A percentile compares a stretch with the other conserved stretches of the same genome.
These are phyloP conservation scores for Verticillium nubilum DNA, from an alignment of 2,329 filamentous ascomycete genomes.

Conservation along the genomic window DNA sequence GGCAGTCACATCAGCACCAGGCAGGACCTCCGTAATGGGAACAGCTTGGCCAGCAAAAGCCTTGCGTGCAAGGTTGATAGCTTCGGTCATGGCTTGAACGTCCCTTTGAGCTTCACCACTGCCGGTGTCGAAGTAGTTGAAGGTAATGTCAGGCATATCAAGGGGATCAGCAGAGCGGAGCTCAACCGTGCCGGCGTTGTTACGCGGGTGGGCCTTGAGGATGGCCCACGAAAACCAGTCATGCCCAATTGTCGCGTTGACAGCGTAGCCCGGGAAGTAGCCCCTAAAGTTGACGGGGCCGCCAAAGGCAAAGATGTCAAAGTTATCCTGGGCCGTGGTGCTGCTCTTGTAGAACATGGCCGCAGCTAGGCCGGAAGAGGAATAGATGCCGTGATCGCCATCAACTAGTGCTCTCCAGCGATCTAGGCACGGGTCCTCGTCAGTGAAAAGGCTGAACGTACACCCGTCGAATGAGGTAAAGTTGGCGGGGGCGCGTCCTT, in stretches of 20 bases:
- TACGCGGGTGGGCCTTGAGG: constrained; percentile 59
- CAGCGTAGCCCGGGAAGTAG: constrained; percentile 31
- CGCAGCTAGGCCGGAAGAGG: constrained; percentile 15
- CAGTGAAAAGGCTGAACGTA: constrained; percentile 18
- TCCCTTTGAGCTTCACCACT: constrained; percentile 39
- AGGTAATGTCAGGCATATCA: constrained; percentile 57
- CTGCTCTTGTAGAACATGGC: constrained; percentile 23
- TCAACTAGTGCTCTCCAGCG: constrained; percentile 23
- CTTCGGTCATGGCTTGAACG: constrained; percentile 50
- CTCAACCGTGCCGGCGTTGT: constrained; percentile 55
- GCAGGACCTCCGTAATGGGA: constrained; percentile 12
- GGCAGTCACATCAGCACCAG: constrained; percentile 10
- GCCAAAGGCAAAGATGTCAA: constrained; percentile 29
- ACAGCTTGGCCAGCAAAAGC: constrained; percentile 25
- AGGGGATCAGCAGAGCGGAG: constrained; percentile 57
- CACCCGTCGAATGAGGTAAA: constrained; percentile 28
- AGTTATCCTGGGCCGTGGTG: constrained; percentile 15
- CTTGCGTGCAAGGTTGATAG: constrained; percentile 44
- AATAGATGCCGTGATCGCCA: constrained; percentile 33
- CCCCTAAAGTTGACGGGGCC: constrained; percentile 32
- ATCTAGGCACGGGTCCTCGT: constrained; percentile 26
- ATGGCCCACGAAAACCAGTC: constrained; percentile 41
- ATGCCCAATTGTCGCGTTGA: constrained; percentile 21
- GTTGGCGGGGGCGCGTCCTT: constrained; percentile 33
- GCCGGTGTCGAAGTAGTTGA: constrained; percentile 54